phyloP scores from a whole-genome alignment of 2,329 filamentous ascomycete species.

The Cladophialophora psammophila region DNA sequence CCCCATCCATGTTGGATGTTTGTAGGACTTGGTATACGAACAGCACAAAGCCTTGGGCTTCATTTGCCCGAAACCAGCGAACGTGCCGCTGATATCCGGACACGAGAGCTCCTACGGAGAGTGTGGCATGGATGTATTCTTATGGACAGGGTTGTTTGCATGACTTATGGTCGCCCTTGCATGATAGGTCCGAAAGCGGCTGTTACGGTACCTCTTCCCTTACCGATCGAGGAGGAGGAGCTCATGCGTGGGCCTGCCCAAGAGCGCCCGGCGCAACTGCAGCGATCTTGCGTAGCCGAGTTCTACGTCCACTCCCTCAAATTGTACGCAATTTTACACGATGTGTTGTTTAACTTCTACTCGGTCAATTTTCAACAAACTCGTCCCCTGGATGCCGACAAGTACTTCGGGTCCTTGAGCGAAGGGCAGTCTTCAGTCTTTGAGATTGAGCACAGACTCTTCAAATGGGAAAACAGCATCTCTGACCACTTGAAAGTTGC shows the following conservation, averaged over 20 bases:
- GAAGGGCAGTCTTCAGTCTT: conserved; percentile 46
- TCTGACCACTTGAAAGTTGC: conserved; percentile 42
- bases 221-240: conserved; percentile 46
- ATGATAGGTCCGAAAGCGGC: conserved; percentile 46
- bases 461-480: conserved; percentile 44
- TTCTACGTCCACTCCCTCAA: conserved; percentile 47
- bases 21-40: conserved; percentile 56
- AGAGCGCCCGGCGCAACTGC: conserved; percentile 26
- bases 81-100: conserved; percentile 40
- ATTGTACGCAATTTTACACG: conserved; percentile 48
- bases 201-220: conserved; percentile 43
- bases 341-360: conserved; percentile 42
- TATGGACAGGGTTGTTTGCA: conserved; percentile 49
- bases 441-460: conserved; percentile 45
- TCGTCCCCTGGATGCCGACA: conserved; percentile 9
- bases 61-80: conserved; percentile 53
- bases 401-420: conserved; percentile 19
- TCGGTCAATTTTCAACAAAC: conserved; percentile 13
- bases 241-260: conserved; percentile 21
- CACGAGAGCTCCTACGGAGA: conserved; percentile 40
- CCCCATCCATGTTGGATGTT: conserved; percentile 61
- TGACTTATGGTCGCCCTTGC: conserved; percentile 49
- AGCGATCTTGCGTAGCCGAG: conserved; percentile 44
- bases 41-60: conserved; percentile 57
- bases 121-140: conserved; percentile 50